Base-by-base conservation (phyloP, 1,284 basidiomycete genomes). In the Violaceomyces palustris region DNA sequence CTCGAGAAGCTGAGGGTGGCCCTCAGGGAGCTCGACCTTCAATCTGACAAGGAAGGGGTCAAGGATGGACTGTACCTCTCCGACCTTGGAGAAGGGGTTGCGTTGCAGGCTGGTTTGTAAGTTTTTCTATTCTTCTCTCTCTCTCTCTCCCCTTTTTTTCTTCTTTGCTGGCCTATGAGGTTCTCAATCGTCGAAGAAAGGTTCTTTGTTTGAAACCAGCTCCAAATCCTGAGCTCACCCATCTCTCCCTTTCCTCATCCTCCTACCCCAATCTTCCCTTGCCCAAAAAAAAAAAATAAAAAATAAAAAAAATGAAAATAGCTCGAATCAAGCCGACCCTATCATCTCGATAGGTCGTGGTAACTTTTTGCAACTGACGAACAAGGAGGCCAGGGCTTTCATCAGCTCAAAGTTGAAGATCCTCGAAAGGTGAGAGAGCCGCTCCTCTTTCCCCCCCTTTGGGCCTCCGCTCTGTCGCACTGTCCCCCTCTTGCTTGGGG, bases 341-440 rank as follows among this genome's bases (percentile, higher is more conserved):
- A 51, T 61, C 37, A 28, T 61, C 21, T 56, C 50, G 19, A 21
- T 61, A 3, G 53, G 57, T 6, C 40, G 50, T 0, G 52, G 46
- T 43, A 51, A 56, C 38, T 61, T 61, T 23, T 61, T 51, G 8
- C 45, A 56, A 22, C 30, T 61, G 6, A 45, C 49, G 2, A 56
- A 52, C 32, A 49, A 50, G 27, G 57, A 57, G 29, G 57, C 52
- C 22, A 41, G 53, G 35, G 57, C 53, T 1, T 61, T 57, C 31
- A 56, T 61, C 29, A 53, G 40, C 33, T 51, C 52, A 40, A 61
- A 55, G 33, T 32, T 61, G 22, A 21, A 35, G 7, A 23, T 61
- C 26, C 40, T 61, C n/a, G 57, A 61, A 37, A 50, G 42, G 42
- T 50, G 37, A 35, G 53, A 35, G 15, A 14, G 14, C 2, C 6